Evolutionary conservation across 1,284 basidiomycete species (phyloP), one percentile per base, ranked within the genome.

Genomic region (Dichomitus squalens): DNA sequence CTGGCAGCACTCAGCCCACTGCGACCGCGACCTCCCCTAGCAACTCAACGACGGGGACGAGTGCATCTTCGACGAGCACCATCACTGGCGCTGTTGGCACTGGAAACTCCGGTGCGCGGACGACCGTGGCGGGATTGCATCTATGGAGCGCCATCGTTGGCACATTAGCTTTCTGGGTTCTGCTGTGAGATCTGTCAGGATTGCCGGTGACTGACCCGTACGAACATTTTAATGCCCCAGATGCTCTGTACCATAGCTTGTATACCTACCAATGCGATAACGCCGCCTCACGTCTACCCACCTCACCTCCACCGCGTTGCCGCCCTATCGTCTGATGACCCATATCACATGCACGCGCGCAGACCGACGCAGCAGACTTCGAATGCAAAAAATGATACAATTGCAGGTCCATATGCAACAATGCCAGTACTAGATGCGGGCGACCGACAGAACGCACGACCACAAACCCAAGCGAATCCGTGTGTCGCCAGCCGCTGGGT

Each of bases 351-450:
- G 46, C 29, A 36, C 49, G n/a, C 52, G 27, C 14, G 3, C 34
- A 27, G 5, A 25, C 23, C 20, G 14, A 50, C 4, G 5, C 4
- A 48, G 8, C 51, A n/a, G 18, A 12, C 23, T 47, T 27, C 18
- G 35, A 16, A 50, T 34, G 39, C 48, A 50, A 48, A 40, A 47
- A 35, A 11, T 49, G 35, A 51, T 56, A 56, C 55, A 56, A 56
- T 56, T 56, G 41, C 29, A 29, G 39, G 6, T 27, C 31, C 20
- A 34, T 46, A 39, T 39, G 54, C 55, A 52, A 52, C 50, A 52
- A 34, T 29, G 34, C 49, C 12, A 29, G 7, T 7, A n/a, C 49
- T 36, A 49, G 1, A n/a, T 8, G 8, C n/a, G 27, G 31, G 31
- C 48, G 34, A 38, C 48, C 20, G n/a, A 36, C 35, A 23, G 16